These are phyloP conservation scores for Laguncularia racemosa DNA, from an alignment of 345 rosid species.

Conservation along the genomic window DNA sequence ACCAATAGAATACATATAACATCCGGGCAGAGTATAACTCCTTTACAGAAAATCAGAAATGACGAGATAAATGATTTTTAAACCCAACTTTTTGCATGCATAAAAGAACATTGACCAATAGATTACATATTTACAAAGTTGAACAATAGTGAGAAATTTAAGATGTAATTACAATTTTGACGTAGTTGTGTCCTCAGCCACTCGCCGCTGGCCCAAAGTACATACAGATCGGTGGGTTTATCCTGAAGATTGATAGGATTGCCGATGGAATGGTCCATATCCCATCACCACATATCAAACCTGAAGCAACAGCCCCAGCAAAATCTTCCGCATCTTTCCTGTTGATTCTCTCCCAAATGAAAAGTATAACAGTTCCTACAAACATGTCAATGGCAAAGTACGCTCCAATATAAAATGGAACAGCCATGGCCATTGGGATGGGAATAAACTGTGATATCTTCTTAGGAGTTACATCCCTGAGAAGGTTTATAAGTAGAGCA, in stretches of 20 bases:
- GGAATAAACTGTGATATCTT: slow-evolving; percentile 73
- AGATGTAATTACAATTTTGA: slow-evolving; percentile 10
- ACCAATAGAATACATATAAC: slow-evolving; percentile 4
- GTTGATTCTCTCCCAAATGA: slow-evolving; percentile 59
- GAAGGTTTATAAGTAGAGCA: slow-evolving; percentile 55
- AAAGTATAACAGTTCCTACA: slow-evolving; percentile 70
- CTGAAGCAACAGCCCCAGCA: slow-evolving; percentile 82
- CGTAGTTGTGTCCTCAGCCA: slow-evolving; percentile 19
- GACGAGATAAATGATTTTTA: too few species aligned
- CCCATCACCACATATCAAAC: slow-evolving; percentile 85
- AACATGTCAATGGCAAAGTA: slow-evolving; percentile 92
- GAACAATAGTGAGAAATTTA: slow-evolving; percentile 1
- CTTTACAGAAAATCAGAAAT: too few species aligned
- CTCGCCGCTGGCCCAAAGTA: slow-evolving; percentile 61
- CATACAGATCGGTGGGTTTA: slow-evolving; percentile 93
- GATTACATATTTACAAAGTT: slow-evolving; percentile 11
- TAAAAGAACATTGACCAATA: slow-evolving; percentile 5
- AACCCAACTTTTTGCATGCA: background rate
- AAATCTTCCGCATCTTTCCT: slow-evolving; percentile 68
- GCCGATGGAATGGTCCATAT: slow-evolving; percentile 94
- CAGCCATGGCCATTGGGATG: slow-evolving; percentile 90
- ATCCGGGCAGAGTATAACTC: too few species aligned
- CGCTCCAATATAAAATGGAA: slow-evolving; percentile 84
- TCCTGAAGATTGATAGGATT: slow-evolving; percentile 70
- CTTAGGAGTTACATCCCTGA: slow-evolving; percentile 59